Conservation (phyloP, 2,329 filamentous ascomycete genomes). For the Arthrobotrys megalospora region DNA sequence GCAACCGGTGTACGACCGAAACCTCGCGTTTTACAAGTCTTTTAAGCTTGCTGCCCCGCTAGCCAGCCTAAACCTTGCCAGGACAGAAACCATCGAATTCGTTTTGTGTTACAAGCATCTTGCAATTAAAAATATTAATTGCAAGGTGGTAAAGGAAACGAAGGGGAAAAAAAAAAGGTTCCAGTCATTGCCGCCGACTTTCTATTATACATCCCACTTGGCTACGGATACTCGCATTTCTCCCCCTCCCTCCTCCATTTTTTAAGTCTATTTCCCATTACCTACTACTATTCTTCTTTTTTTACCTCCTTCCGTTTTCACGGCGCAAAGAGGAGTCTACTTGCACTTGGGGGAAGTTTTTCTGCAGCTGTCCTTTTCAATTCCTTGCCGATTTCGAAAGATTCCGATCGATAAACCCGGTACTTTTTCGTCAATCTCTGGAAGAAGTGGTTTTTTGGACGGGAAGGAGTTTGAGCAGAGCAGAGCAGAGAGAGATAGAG, state of each 20-base stretch:
- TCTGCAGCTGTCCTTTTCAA: not conserved
- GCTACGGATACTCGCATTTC: constrained; percentile 34
- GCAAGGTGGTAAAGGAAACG: not conserved
- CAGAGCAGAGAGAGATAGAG: not conserved
- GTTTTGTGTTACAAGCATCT: no score
- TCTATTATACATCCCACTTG: constrained; percentile 1
- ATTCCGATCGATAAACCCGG: not conserved
- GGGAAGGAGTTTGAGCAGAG: not conserved
- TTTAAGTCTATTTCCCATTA: constrained; percentile 1
- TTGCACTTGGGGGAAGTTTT: not conserved
- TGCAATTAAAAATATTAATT: no score
- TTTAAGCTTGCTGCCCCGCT: no score
- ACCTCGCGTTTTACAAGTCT: no score
- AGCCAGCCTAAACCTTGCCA: no score
- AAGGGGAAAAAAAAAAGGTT: not conserved
- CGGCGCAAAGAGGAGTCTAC: constrained; percentile 1
- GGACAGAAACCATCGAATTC: no score
- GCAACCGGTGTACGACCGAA: no score
- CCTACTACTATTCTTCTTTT: not conserved
- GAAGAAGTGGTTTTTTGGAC: not conserved
- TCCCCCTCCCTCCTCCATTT: not conserved
- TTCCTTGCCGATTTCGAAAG: not conserved
- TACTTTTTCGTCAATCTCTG: no score
- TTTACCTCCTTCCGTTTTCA: constrained; percentile 18
- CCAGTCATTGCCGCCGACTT: constrained; percentile 38